phyloP scores from a whole-genome alignment of 2,329 filamentous ascomycete species.

The Paracorniculantispora psalliotae region DNA sequence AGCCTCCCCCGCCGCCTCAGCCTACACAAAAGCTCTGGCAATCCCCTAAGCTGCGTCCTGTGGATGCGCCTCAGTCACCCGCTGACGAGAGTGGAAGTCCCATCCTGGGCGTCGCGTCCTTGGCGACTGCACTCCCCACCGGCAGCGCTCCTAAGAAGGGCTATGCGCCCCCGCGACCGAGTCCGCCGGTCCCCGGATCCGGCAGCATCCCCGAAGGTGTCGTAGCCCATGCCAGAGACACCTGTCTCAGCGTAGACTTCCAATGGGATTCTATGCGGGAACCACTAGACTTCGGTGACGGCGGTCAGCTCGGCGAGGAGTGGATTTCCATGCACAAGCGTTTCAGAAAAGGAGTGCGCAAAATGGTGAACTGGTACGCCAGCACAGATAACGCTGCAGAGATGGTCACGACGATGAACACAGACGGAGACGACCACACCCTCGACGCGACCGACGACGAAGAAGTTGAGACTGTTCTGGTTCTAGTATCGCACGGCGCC shows the following conservation, averaged over 20 bases:
- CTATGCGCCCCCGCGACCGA: slow-evolving; percentile 73
- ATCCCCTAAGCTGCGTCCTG: background rate
- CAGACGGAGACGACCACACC: slow-evolving; percentile 24
- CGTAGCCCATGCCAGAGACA: slow-evolving; percentile 83
- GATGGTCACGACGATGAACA: slow-evolving; percentile 40
- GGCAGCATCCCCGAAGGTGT: slow-evolving; percentile 84
- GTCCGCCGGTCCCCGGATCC: slow-evolving; percentile 75
- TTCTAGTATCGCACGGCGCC: slow-evolving; percentile 90
- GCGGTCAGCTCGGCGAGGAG: slow-evolving; percentile 84
- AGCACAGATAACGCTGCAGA: slow-evolving; percentile 48
- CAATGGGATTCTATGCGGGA: slow-evolving; percentile 90
- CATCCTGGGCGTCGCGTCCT: slow-evolving; percentile 23
- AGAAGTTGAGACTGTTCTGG: slow-evolving; percentile 69
- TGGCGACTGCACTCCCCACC: slow-evolving; percentile 31
- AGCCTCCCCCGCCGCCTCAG: slow-evolving; percentile 19
- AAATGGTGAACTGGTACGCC: slow-evolving; percentile 79
- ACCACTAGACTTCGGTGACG: slow-evolving; percentile 77
- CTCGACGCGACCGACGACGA: slow-evolving; percentile 35
- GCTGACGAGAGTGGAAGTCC: slow-evolving; percentile 24
- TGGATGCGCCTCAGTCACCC: slow-evolving; percentile 18
- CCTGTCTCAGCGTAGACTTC: slow-evolving; percentile 82
- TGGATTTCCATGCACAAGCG: slow-evolving; percentile 94
- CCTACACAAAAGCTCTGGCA: slow-evolving; percentile 14
- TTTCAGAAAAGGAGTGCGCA: slow-evolving; percentile 73
- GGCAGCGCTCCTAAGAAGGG: slow-evolving; percentile 30